These are phyloP conservation scores for Tillandsia fasciculata DNA, from an alignment of 176 grass and related monocot genomes.

Conservation along the genomic window DNA sequence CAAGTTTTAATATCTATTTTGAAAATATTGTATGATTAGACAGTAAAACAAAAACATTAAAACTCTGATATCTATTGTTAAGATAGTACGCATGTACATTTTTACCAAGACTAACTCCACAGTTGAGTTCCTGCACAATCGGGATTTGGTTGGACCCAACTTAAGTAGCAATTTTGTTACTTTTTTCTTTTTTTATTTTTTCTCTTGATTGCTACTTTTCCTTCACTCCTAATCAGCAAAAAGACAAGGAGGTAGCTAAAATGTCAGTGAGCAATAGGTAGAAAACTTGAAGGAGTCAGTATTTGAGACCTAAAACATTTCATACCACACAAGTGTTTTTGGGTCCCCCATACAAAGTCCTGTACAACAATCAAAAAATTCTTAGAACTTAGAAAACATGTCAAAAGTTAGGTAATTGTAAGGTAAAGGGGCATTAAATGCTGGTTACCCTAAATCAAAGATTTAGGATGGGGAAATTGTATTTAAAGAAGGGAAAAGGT, in stretches of 20 bases:
- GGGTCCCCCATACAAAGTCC: not conserved
- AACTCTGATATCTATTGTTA: no score
- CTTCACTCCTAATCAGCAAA: not conserved
- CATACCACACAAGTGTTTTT: not conserved
- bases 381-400: not conserved
- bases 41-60: no score
- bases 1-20: no score
- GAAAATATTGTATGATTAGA: no score
- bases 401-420: slow-evolving; percentile 3
- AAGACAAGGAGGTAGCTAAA: not conserved
- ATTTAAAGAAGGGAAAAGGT: not conserved
- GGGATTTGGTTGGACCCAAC: no score
- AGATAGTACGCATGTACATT: no score
- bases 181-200: no score
- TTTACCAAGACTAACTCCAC: no score
- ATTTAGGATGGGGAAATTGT: not conserved
- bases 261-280: not conserved
- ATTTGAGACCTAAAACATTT: not conserved
- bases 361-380: not conserved
- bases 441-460: not conserved
- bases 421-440: not conserved
- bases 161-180: no score
- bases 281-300: not conserved
- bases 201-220: no score
- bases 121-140: no score